Evolutionary conservation across 805 yeast species (phyloP).

Genomic region (Teunomyces barrocoloradensis): DNA sequence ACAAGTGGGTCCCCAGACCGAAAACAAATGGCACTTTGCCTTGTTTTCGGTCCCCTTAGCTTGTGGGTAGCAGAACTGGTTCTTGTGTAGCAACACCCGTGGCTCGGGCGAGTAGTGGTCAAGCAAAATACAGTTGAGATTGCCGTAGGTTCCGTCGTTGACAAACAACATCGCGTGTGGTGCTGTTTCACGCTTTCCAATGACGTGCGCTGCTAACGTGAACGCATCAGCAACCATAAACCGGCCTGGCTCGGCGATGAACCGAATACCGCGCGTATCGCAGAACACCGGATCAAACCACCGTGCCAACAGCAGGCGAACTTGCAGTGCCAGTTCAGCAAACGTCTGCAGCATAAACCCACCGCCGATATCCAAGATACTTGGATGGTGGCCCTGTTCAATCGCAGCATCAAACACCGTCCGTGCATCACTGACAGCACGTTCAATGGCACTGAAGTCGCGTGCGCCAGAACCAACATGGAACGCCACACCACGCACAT

Average conservation of each 20-base stretch:
- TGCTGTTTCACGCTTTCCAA: constrained; percentile 65
- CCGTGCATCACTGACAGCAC: constrained; percentile 73
- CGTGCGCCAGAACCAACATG: constrained; percentile 95
- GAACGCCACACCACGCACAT: constrained; percentile 84
- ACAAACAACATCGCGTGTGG: constrained; percentile 68
- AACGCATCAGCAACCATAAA: constrained; percentile 83
- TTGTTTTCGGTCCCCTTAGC: constrained; percentile 8
- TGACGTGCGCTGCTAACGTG: constrained; percentile 78
- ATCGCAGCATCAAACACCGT: constrained; percentile 61
- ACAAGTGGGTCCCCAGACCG: constrained; percentile 98
- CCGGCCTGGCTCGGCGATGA: constrained; percentile 95
- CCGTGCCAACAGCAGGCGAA: constrained; percentile 53
- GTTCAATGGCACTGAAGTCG: constrained; percentile 61
- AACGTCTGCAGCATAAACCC: constrained; percentile 73
- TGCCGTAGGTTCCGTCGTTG: constrained; percentile 95
- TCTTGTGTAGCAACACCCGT: constrained; percentile 56
- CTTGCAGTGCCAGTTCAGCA: constrained; percentile 52
- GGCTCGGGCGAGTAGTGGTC: constrained; percentile 87
- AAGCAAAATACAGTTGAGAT: constrained; percentile 87
- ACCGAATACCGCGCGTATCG: constrained; percentile 26
- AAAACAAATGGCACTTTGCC: constrained; percentile 38
- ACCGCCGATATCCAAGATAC: constrained; percentile 84
- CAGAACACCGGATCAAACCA: constrained; percentile 51
- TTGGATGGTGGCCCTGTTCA: constrained; percentile 45
- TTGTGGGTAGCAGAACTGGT: constrained; percentile 40